Conservation (phyloP, 805 yeast genomes). For the Wickerhamomyces chambardii region DNA sequence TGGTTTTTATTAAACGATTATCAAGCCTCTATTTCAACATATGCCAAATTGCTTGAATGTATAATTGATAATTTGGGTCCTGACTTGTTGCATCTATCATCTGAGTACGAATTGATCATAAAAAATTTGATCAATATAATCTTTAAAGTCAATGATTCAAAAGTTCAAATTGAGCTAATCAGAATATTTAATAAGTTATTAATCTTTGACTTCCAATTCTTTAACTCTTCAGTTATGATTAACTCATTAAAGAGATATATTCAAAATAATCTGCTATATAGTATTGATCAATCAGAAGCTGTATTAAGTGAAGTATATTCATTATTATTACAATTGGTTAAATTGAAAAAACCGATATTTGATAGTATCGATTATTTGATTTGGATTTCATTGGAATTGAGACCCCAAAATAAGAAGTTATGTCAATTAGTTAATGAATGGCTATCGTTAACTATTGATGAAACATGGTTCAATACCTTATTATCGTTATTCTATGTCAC, state of each 20-base stretch:
- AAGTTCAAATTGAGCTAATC: constrained; percentile 25
- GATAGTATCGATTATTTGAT: constrained; percentile 39
- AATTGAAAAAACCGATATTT: constrained; percentile 34
- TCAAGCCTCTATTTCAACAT: constrained; percentile 31
- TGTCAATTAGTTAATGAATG: constrained; percentile 43
- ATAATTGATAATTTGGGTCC: constrained; percentile 54
- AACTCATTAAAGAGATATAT: neutral
- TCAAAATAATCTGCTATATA: neutral
- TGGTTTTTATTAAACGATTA: constrained; percentile 33
- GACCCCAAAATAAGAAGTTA: constrained; percentile 34
- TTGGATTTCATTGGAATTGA: constrained; percentile 49
- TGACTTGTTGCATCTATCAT: constrained; percentile 26
- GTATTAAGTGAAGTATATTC: constrained; percentile 37
- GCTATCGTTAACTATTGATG: constrained; percentile 41
- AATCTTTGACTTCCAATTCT: neutral
- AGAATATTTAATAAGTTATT: too few relatives aligned
- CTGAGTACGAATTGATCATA: constrained; percentile 19
- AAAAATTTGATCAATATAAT: constrained; percentile 27
- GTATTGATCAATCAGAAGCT: neutral
- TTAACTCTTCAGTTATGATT: neutral
- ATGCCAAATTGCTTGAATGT: constrained; percentile 34
- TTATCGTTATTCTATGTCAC: constrained; percentile 38
- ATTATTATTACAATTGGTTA: constrained; percentile 50
- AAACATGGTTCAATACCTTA: constrained; percentile 53
- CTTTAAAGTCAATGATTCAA: constrained; percentile 23